phyloP scores from a whole-genome alignment of 139 green algal species.

The Chlamydomonas asymmetrica region DNA sequence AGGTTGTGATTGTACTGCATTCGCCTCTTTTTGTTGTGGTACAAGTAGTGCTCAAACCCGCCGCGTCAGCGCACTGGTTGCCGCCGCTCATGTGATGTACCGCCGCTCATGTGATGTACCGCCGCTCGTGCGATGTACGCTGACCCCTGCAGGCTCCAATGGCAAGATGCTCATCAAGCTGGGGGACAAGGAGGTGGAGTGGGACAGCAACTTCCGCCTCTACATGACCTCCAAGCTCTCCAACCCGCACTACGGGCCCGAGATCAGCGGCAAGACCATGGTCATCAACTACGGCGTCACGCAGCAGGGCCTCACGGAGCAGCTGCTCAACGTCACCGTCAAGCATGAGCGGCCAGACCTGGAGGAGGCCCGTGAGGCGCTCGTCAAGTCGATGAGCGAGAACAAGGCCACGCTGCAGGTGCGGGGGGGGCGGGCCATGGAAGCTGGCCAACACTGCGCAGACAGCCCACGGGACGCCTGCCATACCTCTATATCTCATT shows the following conservation, averaged over 20 bases:
- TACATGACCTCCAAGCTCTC: conserved; percentile 73
- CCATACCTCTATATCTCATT: too few relatives aligned
- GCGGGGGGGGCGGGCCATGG: too few relatives aligned
- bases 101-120: background rate
- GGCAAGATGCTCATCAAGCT: conserved; percentile 69
- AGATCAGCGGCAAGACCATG: conserved; percentile 80
- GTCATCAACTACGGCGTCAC: conserved; percentile 88
- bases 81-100: too few relatives aligned
- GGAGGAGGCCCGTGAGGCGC: conserved; percentile 69
- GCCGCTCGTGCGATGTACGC: conserved; percentile 1
- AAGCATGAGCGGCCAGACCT: conserved; percentile 72
- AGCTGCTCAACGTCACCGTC: conserved; percentile 86
- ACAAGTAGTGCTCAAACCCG: too few relatives aligned
- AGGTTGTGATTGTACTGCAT: too few relatives aligned
- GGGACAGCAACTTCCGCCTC: conserved; percentile 79
- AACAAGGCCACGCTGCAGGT: conserved; percentile 80
- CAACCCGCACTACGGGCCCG: conserved; percentile 87
- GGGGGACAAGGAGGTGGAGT: conserved; percentile 88
- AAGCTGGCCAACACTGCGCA: too few relatives aligned
- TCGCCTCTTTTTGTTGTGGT: too few relatives aligned
- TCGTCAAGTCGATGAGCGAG: conserved; percentile 76
- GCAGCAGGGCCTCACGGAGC: conserved; percentile 76
- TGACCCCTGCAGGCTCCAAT: conserved; percentile 12
- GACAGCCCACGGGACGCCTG: too few relatives aligned
- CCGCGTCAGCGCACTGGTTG: too few relatives aligned